phyloP scores from a whole-genome alignment of 2,329 filamentous ascomycete genomes.

The Talaromyces sp. region DNA sequence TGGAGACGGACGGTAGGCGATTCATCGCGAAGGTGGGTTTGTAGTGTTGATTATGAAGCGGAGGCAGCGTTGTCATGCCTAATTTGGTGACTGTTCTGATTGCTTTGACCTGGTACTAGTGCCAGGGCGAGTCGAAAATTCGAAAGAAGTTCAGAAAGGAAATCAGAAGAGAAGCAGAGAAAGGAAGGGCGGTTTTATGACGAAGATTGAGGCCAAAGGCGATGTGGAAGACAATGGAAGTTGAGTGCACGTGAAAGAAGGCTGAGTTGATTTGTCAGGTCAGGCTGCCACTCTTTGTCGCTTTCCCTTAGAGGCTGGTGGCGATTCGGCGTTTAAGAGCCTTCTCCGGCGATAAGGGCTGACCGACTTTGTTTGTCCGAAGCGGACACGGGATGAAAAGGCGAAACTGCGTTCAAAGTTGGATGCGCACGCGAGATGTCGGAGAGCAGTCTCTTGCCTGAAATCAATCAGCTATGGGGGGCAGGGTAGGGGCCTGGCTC shows the following conservation, averaged over 20 bases:
- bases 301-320: constrained; percentile 12
- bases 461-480: neutral
- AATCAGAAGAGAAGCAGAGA: neutral
- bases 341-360: constrained; percentile 17
- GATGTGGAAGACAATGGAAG: constrained; percentile 31
- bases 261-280: constrained; percentile 26
- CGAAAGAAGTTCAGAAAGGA: neutral
- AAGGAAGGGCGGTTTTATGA: constrained; percentile 21
- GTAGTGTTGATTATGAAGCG: constrained; percentile 16
- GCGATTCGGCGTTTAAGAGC: constrained; percentile 18
- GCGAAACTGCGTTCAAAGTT: neutral
- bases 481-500: constrained; percentile 1
- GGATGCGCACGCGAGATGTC: neutral
- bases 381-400: neutral
- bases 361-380: constrained; percentile 1
- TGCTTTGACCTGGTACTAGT: neutral
- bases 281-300: constrained; percentile 13
- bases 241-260: constrained; percentile 17
- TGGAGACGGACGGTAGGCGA: constrained; percentile 43
- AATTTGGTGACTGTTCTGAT: neutral
- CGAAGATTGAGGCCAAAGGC: constrained; percentile 23
- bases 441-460: neutral
- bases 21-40: constrained; percentile 33
- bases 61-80: constrained; percentile 17
- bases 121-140: neutral